phyloP scores from a whole-genome alignment of 108 stramenopile species.

The Chaetoceros muelleri region DNA sequence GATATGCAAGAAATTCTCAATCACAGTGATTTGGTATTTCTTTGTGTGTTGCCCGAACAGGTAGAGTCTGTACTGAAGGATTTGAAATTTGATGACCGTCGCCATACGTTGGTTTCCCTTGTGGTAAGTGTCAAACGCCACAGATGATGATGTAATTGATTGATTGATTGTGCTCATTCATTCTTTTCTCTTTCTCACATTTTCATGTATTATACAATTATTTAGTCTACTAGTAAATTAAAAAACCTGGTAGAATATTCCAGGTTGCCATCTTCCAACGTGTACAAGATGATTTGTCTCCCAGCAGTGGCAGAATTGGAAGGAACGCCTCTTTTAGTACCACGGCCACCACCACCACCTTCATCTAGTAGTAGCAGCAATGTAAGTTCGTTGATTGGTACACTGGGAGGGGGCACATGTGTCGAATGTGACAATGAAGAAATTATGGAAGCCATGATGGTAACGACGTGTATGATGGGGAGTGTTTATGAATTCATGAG shows the following conservation, averaged over 20 bases:
- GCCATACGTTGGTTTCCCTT: slow-evolving; percentile 65
- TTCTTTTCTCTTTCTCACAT: slow-evolving; percentile 2
- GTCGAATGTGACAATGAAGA: slow-evolving; percentile 41
- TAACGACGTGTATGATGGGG: slow-evolving; percentile 58
- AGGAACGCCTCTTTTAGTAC: slow-evolving; percentile 6
- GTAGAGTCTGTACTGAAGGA: slow-evolving; percentile 31
- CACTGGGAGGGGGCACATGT: slow-evolving; percentile 32
- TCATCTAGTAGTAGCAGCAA: not conserved
- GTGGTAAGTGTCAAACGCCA: slow-evolving; percentile 27
- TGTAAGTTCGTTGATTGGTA: slow-evolving; percentile 13
- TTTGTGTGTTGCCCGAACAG: slow-evolving; percentile 61
- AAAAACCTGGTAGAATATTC: slow-evolving; percentile 16
- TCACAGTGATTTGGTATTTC: slow-evolving; percentile 53
- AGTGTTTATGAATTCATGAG: slow-evolving; percentile 62
- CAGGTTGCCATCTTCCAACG: slow-evolving; percentile 12
- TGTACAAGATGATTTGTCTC: slow-evolving; percentile 80
- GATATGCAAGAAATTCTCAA: slow-evolving; percentile 61
- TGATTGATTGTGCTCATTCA: not conserved
- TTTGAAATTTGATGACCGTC: slow-evolving; percentile 31
- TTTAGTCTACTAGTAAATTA: slow-evolving; percentile 26
- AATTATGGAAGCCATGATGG: slow-evolving; percentile 50
- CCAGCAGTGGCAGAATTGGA: slow-evolving; percentile 14
- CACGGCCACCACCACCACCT: not conserved
- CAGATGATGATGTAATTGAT: not conserved
- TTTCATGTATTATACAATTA: slow-evolving; percentile 6